phyloP scores from a whole-genome alignment of 768 basidiomycete species.

The Crepidotus variabilis region DNA sequence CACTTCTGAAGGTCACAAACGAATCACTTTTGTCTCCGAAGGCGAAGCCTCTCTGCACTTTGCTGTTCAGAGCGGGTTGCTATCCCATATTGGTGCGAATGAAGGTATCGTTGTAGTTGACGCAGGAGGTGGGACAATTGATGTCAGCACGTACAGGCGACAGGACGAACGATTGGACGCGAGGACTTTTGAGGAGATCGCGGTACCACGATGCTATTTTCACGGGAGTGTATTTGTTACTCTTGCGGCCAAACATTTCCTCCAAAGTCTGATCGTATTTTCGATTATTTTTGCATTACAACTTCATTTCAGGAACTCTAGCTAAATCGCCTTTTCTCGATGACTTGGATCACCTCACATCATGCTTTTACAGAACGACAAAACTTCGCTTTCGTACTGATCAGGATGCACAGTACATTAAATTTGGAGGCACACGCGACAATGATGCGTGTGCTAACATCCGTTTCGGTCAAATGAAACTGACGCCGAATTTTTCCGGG shows the following conservation, averaged over 20 bases:
- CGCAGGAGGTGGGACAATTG: no score
- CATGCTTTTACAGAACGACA: no score
- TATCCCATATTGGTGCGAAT: not conserved
- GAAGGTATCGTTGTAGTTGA: slow-evolving; percentile 15
- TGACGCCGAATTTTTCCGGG: slow-evolving; percentile 32
- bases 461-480: slow-evolving; percentile 42
- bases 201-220: slow-evolving; percentile 40
- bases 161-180: not conserved
- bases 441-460: slow-evolving; percentile 32
- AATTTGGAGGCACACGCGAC: slow-evolving; percentile 46
- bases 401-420: slow-evolving; percentile 39
- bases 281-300: slow-evolving; percentile 12
- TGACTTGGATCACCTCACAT: slow-evolving; percentile 37
- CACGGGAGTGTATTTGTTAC: no score
- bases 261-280: slow-evolving; percentile 26
- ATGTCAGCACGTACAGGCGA: not conserved
- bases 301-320: slow-evolving; percentile 20
- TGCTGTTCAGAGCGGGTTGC: not conserved
- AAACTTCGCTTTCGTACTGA: no score
- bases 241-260: slow-evolving; percentile 32
- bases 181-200: slow-evolving; percentile 35
- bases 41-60: slow-evolving; percentile 7
- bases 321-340: slow-evolving; percentile 35
- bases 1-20: not conserved
- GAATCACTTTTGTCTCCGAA: slow-evolving; percentile 1